phyloP scores from a whole-genome alignment of 1,284 basidiomycete genomes.

The Meripilus lineatus region DNA sequence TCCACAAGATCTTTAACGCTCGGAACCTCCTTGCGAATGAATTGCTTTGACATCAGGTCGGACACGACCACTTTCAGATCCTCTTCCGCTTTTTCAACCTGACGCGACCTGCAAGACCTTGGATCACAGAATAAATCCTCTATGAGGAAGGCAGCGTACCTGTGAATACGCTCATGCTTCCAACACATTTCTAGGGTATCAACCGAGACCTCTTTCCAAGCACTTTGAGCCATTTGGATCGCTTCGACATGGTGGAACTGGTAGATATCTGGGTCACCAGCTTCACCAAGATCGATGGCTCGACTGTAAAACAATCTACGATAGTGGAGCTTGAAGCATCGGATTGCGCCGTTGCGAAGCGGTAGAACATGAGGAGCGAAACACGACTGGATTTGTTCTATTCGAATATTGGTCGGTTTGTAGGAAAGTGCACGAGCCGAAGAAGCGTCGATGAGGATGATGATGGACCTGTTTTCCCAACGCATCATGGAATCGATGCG shows the following conservation, averaged over 20 bases:
- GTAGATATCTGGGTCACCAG: slow-evolving; percentile 29
- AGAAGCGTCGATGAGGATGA: slow-evolving; percentile 30
- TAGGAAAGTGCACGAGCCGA: slow-evolving; percentile 21
- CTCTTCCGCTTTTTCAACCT: too few relatives aligned
- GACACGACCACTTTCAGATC: too few relatives aligned
- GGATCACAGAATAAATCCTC: too few relatives aligned
- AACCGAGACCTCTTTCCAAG: slow-evolving; percentile 25
- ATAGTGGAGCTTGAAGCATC: slow-evolving; percentile 31
- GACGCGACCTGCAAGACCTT: too few relatives aligned
- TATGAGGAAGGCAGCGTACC: too few relatives aligned
- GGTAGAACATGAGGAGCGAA: slow-evolving; percentile 27
- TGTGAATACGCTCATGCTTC: slow-evolving; percentile 11
- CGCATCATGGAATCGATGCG: too few relatives aligned
- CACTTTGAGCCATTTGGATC: slow-evolving; percentile 25
- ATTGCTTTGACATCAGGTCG: too few relatives aligned
- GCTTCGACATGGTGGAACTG: slow-evolving; percentile 30
- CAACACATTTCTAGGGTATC: slow-evolving; percentile 31
- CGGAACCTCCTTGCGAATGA: too few relatives aligned
- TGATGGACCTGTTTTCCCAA: slow-evolving; percentile 18
- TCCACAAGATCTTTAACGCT: too few relatives aligned
- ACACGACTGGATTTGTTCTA: too few relatives aligned
- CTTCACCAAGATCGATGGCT: slow-evolving; percentile 29
- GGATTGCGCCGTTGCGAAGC: slow-evolving; percentile 29
- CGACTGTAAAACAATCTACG: slow-evolving; percentile 17
- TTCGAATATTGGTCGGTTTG: slow-evolving; percentile 20